Conservation (phyloP, 345 rosid genomes). For the Gynandropsis gynandra region DNA sequence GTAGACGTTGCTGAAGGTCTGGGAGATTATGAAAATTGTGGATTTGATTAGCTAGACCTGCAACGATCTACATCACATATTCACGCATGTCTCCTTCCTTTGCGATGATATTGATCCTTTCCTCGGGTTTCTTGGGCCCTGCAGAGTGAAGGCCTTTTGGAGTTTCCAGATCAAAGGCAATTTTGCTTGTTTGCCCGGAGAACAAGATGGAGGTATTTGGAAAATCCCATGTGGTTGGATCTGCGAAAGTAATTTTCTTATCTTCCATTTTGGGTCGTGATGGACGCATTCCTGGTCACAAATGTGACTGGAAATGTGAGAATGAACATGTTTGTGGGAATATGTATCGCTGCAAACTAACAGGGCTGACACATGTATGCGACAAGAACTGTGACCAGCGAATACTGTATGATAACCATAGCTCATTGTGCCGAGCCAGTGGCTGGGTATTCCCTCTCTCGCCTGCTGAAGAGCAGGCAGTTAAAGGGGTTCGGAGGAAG, state of each 20-base stretch:
- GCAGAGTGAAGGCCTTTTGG: conserved; percentile 13
- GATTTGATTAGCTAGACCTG: too few species aligned
- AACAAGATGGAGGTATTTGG: conserved; percentile 73
- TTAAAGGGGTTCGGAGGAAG: conserved; percentile 89
- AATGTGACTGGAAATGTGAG: conserved; percentile 84
- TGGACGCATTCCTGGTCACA: conserved; percentile 57
- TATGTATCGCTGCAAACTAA: conserved; percentile 84
- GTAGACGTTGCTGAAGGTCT: not conserved
- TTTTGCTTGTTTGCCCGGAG: not conserved
- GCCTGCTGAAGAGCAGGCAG: conserved; percentile 69
- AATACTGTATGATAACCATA: conserved; percentile 89
- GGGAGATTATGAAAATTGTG: not conserved
- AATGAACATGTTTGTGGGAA: conserved; percentile 84
- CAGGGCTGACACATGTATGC: conserved; percentile 79
- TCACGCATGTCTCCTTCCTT: not conserved
- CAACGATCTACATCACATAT: not conserved
- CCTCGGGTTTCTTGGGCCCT: not conserved
- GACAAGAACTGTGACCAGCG: conserved; percentile 97
- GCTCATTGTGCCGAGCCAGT: conserved; percentile 81
- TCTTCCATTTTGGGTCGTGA: conserved; percentile 61
- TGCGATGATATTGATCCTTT: conserved; percentile 7
- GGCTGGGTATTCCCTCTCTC: conserved; percentile 68
- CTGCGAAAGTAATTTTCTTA: conserved; percentile 73
- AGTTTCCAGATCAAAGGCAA: not conserved
- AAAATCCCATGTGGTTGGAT: conserved; percentile 40